Percentiles rank a stretch among this genome's conserved stretches.
Evolutionary conservation across 257 asterid genomes (phyloP).

Genomic region (Solanum sejunctum): DNA sequence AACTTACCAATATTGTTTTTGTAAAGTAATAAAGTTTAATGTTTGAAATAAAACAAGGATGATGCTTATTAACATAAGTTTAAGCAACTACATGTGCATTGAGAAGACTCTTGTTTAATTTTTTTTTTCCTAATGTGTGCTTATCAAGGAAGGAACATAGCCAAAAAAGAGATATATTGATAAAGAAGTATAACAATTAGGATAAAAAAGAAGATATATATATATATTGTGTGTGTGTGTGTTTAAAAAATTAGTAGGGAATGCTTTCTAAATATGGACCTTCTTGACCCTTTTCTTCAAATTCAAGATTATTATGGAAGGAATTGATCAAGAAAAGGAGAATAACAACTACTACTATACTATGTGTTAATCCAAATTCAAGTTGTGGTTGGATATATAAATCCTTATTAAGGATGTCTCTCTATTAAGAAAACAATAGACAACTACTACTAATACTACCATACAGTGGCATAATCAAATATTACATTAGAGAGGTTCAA

Average conservation of each 20-base stretch:
- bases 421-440: not conserved
- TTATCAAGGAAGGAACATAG: not conserved
- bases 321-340: not conserved
- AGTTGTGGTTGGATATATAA: not conserved
- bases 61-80: not conserved
- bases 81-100: not conserved
- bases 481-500: not conserved
- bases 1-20: not conserved
- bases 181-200: not conserved
- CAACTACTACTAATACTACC: not conserved
- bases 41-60: not conserved
- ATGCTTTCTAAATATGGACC: not conserved
- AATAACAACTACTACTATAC: not conserved
- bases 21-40: not conserved
- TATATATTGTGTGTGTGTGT: not conserved
- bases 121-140: not conserved
- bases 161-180: not conserved
- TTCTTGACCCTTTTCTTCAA: not conserved
- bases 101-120: not conserved
- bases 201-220: not conserved
- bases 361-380: not conserved
- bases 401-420: not conserved
- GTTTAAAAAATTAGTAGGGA: not conserved
- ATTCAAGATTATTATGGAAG: not conserved
- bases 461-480: not conserved